Evolutionary conservation across 2,329 filamentous ascomycete species (phyloP), one percentile per base, ranked within the genome.

Genomic region (Neurospora sp.): DNA sequence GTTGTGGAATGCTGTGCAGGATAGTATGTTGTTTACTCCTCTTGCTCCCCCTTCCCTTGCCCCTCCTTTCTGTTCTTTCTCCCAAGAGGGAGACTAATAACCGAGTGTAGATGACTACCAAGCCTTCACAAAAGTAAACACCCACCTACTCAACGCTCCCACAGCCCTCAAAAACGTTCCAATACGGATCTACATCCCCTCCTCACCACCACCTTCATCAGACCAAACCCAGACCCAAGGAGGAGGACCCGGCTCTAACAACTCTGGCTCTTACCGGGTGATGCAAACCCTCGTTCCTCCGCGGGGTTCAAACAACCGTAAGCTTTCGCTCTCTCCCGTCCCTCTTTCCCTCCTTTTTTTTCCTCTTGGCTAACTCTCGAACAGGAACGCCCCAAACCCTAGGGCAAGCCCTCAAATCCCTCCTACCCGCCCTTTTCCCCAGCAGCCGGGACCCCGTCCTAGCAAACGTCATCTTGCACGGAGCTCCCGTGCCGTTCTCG

Each of bases 401-500:
- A 1, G 96, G 96, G 1, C 87, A 88, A 65, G 92, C 92, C 0
- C 84, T 98, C 70, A 91, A 93, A 77, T 82, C 81, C 4, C 80
- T 96, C 12, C 83, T 98, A 19, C 95, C 95, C 0, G 86, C 86
- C 68, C 82, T 99, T 28, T 99, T 99, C 78, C 95, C 94, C 0
- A 96, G 92, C 78, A 89, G 91, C 74, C 85, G 93, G 70, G 94
- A 92, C 77, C 90, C 93, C 0, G 88, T 97, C 11, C 85, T 97
- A 67, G 96, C 95, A 1, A 90, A 91, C 70, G 91, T 92, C 1
- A 86, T 98, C 6, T 80, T 98, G 75, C 96, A 99, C 81, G 96
- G 96, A 0, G 92, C 90, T 1, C 86, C 89, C 0, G 87, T 97
- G 70, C 95, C 96, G 0, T 91, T 98, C 82, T 81, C 83, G 71